Percentiles rank a stretch among this genome's conserved stretches.
These are phyloP conservation scores for Mariannaea sp. DNA, from an alignment of 2,329 filamentous ascomycete genomes.

Conservation along the genomic window DNA sequence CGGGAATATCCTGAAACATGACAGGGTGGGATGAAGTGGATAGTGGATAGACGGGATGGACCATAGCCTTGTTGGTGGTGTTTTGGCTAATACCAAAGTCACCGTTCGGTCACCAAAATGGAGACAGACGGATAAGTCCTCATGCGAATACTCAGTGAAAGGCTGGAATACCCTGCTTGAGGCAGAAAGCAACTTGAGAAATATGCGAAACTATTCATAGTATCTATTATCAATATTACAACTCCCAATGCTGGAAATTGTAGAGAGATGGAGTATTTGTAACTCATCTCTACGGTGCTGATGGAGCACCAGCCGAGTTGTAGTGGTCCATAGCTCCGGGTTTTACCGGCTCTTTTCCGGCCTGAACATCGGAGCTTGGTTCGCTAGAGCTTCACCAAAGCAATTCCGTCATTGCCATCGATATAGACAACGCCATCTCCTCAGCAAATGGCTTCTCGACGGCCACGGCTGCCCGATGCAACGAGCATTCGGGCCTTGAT, in stretches of 20 bases:
- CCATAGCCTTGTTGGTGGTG: neutral
- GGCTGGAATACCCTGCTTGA: too few relatives aligned
- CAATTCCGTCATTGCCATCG: slow-evolving; percentile 27
- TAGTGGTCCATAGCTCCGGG: slow-evolving; percentile 25
- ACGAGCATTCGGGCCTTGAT: slow-evolving; percentile 37
- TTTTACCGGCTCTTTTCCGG: slow-evolving; percentile 38
- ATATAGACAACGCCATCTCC: too few relatives aligned
- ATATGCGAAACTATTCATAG: too few relatives aligned
- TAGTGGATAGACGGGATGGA: too few relatives aligned
- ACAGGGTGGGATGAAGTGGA: neutral
- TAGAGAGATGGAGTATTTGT: too few relatives aligned
- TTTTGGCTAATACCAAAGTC: neutral
- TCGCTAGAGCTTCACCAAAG: slow-evolving; percentile 21
- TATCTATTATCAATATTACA: too few relatives aligned
- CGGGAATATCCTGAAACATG: neutral
- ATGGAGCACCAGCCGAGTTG: neutral
- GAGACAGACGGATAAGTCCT: neutral
- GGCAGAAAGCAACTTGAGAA: too few relatives aligned
- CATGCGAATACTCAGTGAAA: too few relatives aligned
- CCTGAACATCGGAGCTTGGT: slow-evolving; percentile 26
- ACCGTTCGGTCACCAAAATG: neutral
- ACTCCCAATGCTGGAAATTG: too few relatives aligned
- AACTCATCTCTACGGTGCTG: too few relatives aligned
- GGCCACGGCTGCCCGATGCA: slow-evolving; percentile 37
- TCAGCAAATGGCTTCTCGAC: slow-evolving; percentile 40